Evolutionary conservation across 371 early-diverging fungal species (phyloP).

Genomic region (Mucor piriformis): DNA sequence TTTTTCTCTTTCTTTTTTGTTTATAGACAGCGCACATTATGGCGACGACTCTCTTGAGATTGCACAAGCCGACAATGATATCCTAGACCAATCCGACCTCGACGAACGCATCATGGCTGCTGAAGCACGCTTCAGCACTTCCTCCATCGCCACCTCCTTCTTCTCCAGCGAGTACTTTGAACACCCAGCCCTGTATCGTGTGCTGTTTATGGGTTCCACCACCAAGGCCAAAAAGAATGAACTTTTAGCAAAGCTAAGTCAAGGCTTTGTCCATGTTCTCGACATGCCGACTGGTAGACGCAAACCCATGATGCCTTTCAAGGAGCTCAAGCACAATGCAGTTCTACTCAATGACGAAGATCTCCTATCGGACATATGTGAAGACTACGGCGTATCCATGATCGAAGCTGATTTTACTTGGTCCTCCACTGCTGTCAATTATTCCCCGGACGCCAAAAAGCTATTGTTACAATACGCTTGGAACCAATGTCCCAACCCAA

Average conservation of each 20-base stretch:
- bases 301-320: slow-evolving; percentile 24
- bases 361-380: slow-evolving; percentile 30
- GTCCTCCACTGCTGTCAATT: slow-evolving; percentile 24
- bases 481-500: slow-evolving; percentile 30
- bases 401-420: slow-evolving; percentile 55
- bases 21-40: neutral
- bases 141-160: slow-evolving; percentile 15
- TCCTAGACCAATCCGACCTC: slow-evolving; percentile 19
- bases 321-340: slow-evolving; percentile 42
- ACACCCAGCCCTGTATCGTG: slow-evolving; percentile 33
- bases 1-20: neutral
- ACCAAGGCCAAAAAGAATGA: slow-evolving; percentile 33
- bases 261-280: slow-evolving; percentile 31
- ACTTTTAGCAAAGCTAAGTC: slow-evolving; percentile 37
- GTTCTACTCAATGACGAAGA: slow-evolving; percentile 25
- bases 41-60: slow-evolving; percentile 17
- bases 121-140: slow-evolving; percentile 25
- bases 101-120: slow-evolving; percentile 17
- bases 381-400: slow-evolving; percentile 48
- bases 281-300: neutral
- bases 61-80: slow-evolving; percentile 13
- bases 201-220: slow-evolving; percentile 44
- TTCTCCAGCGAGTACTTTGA: slow-evolving; percentile 27
- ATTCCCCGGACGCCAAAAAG: slow-evolving; percentile 12
- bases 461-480: slow-evolving; percentile 34